These are phyloP conservation scores for Nothophoma quercina DNA, from an alignment of 2,329 filamentous ascomycete genomes.

Conservation along the genomic window DNA sequence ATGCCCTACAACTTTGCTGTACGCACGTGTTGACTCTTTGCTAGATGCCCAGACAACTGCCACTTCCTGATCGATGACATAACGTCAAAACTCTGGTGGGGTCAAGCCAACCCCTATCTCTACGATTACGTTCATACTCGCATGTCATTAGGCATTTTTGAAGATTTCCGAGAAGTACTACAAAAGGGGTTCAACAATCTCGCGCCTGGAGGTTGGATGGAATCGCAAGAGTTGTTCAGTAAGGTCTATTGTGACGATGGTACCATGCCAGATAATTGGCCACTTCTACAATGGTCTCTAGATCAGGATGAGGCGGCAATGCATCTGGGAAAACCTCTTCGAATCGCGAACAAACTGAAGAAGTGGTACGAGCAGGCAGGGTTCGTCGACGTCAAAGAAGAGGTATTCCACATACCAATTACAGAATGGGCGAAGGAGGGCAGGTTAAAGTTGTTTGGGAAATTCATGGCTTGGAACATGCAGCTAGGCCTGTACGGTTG, in stretches of 20 bases:
- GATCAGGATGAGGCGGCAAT: slow-evolving; percentile 55
- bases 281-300: slow-evolving; percentile 58
- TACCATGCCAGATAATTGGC: slow-evolving; percentile 59
- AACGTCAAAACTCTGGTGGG: slow-evolving; percentile 65
- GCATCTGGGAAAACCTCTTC: slow-evolving; percentile 56
- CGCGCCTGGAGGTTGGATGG: slow-evolving; percentile 63
- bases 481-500: slow-evolving; percentile 55
- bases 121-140: slow-evolving; percentile 69
- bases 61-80: slow-evolving; percentile 77
- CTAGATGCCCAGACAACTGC: slow-evolving; percentile 71
- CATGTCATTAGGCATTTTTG: slow-evolving; percentile 65
- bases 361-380: slow-evolving; percentile 64
- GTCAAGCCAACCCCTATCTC: slow-evolving; percentile 47
- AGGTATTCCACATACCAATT: slow-evolving; percentile 61
- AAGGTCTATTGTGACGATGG: slow-evolving; percentile 61
- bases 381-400: slow-evolving; percentile 64
- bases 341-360: slow-evolving; percentile 62
- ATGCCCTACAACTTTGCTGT: background rate
- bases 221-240: slow-evolving; percentile 53
- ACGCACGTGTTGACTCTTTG: background rate
- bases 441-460: slow-evolving; percentile 57
- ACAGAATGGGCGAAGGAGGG: slow-evolving; percentile 61
- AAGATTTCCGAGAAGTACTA: slow-evolving; percentile 65
- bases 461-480: slow-evolving; percentile 58
- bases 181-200: slow-evolving; percentile 60